Evolutionary conservation across 2,329 filamentous ascomycete species (phyloP).

Genomic region (Stemphylium beticola): DNA sequence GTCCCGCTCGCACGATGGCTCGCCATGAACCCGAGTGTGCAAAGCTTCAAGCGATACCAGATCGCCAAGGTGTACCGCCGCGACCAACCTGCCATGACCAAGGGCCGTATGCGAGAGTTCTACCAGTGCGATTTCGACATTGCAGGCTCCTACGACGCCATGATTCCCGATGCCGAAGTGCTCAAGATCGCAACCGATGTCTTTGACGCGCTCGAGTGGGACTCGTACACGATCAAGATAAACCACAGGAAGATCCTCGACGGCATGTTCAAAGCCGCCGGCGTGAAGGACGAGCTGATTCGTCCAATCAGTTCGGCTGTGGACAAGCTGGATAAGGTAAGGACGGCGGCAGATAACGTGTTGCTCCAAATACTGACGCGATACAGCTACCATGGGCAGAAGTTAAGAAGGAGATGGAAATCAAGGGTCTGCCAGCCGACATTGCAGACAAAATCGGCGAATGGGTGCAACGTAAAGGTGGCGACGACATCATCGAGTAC

Average conservation of each 20-base stretch:
- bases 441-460: conserved; percentile 87
- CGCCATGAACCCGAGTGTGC: conserved; percentile 84
- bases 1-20: conserved; percentile 92
- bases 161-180: conserved; percentile 92
- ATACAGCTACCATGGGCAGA: conserved; percentile 74
- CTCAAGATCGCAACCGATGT: conserved; percentile 84
- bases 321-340: conserved; percentile 90
- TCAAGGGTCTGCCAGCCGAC: conserved; percentile 78
- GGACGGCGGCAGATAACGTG: neutral
- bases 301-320: conserved; percentile 90
- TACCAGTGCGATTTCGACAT: conserved; percentile 98
- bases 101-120: conserved; percentile 93
- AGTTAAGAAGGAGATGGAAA: conserved; percentile 91
- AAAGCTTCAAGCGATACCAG: conserved; percentile 91
- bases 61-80: conserved; percentile 89
- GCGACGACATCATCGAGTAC: conserved; percentile 69
- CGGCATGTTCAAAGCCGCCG: conserved; percentile 88
- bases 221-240: conserved; percentile 84
- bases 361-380: conserved; percentile 17
- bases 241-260: conserved; percentile 96
- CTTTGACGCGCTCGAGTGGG: conserved; percentile 79
- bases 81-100: conserved; percentile 80
- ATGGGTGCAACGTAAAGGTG: conserved; percentile 80
- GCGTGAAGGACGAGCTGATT: conserved; percentile 85
- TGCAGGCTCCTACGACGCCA: conserved; percentile 80